phyloP scores from a whole-genome alignment of 495 filamentous ascomycete genomes.

The Massariosphaeria phaeospora region DNA sequence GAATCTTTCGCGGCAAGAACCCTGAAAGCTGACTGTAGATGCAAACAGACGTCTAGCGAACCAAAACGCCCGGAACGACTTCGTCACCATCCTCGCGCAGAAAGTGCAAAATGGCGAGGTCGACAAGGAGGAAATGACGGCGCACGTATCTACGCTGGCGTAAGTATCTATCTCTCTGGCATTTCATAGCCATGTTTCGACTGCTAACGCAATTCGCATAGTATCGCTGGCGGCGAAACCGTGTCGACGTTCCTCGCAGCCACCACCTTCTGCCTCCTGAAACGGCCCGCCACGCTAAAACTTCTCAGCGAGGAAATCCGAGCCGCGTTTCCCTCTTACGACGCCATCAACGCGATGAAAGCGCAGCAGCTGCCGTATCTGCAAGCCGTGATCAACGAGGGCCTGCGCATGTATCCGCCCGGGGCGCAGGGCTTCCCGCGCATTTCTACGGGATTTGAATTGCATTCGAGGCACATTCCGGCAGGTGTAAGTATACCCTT shows the following conservation, averaged over 20 bases:
- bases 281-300: not conserved
- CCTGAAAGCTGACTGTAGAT: not conserved
- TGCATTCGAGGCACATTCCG: not conserved
- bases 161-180: too few relatives aligned
- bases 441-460: not conserved
- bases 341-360: slow-evolving; percentile 20
- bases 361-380: slow-evolving; percentile 28
- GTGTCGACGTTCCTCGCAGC: slow-evolving; percentile 29
- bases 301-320: not conserved
- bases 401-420: slow-evolving; percentile 35
- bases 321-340: not conserved
- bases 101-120: not conserved
- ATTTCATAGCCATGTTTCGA: not conserved
- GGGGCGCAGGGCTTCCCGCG: not conserved
- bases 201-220: slow-evolving; percentile 1
- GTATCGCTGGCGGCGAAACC: slow-evolving; percentile 35
- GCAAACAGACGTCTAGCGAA: not conserved
- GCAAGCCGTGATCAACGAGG: slow-evolving; percentile 34
- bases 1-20: too few relatives aligned
- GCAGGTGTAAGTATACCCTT: not conserved
- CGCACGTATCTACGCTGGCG: slow-evolving; percentile 10
- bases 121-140: slow-evolving; percentile 5
- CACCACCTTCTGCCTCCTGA: slow-evolving; percentile 20
- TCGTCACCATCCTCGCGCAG: not conserved
- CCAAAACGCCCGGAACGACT: not conserved